phyloP scores from a whole-genome alignment of 1,139 yeast species.

The Geotrichum citri-aurantii region DNA sequence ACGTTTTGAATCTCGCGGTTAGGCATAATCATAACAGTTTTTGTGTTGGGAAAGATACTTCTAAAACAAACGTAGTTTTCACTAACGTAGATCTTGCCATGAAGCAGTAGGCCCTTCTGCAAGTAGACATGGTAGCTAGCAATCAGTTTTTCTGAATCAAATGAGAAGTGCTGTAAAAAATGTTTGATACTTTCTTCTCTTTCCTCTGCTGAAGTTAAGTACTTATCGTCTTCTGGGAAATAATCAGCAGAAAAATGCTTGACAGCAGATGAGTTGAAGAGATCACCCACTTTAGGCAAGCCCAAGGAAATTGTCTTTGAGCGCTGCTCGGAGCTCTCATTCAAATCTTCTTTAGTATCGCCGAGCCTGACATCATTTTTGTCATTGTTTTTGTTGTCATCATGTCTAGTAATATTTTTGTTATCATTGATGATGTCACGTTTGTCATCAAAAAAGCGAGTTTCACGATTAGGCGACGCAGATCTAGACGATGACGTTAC shows the following conservation, averaged over 20 bases:
- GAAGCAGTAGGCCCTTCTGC: slow-evolving; percentile 66
- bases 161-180: slow-evolving; percentile 61
- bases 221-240: slow-evolving; percentile 31
- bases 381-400: too few relatives aligned
- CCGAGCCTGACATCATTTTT: too few relatives aligned
- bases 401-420: too few relatives aligned
- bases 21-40: slow-evolving; percentile 78
- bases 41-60: slow-evolving; percentile 71
- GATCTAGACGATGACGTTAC: slow-evolving; percentile 2
- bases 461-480: slow-evolving; percentile 2
- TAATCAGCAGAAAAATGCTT: slow-evolving; percentile 49
- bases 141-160: slow-evolving; percentile 49
- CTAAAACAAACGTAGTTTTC: slow-evolving; percentile 65
- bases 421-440: too few relatives aligned
- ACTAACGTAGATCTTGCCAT: slow-evolving; percentile 78
- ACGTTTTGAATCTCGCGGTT: slow-evolving; percentile 63
- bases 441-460: neutral
- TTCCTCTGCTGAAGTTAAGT: slow-evolving; percentile 43
- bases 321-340: neutral
- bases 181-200: slow-evolving; percentile 45
- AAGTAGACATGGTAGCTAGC: slow-evolving; percentile 71
- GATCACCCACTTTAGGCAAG: slow-evolving; percentile 42
- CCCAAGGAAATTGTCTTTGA: slow-evolving; percentile 4
- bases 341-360: neutral
- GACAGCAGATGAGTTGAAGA: slow-evolving; percentile 56